These are phyloP conservation scores for Suhomyces choctaworum DNA, from an alignment of 1,139 yeast genomes.

Conservation along the genomic window DNA sequence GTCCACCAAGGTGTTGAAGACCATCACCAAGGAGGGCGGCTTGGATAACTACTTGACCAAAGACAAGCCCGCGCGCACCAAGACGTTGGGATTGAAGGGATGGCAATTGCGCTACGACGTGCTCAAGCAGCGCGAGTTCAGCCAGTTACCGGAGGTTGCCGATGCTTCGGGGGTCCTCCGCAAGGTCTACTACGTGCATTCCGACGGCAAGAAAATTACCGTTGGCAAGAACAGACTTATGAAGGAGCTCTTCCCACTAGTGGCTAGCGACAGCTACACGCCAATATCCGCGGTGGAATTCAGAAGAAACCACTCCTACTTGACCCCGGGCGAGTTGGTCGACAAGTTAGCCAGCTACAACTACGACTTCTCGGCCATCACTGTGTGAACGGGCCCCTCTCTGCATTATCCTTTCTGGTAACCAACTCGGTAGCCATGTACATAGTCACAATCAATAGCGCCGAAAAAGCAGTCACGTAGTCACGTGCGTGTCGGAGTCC, in stretches of 20 bases:
- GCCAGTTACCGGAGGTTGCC: slow-evolving; percentile 27
- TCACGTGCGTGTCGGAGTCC: no score
- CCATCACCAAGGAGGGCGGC: slow-evolving; percentile 92
- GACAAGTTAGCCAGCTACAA: slow-evolving; percentile 35
- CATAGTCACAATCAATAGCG: slow-evolving; percentile 5
- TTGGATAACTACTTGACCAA: slow-evolving; percentile 83
- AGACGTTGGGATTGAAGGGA: slow-evolving; percentile 88
- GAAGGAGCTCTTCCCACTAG: slow-evolving; percentile 52
- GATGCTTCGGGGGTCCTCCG: slow-evolving; percentile 29
- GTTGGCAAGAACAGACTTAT: slow-evolving; percentile 68
- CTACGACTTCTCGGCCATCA: slow-evolving; percentile 34
- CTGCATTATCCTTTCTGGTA: no score
- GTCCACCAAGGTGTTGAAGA: slow-evolving; percentile 79
- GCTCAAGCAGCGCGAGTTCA: slow-evolving; percentile 36
- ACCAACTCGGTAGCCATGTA: slow-evolving; percentile 8
- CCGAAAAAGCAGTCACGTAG: slow-evolving; percentile 18
- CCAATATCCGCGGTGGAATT: slow-evolving; percentile 48
- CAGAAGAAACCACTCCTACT: slow-evolving; percentile 39
- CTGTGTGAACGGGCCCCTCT: slow-evolving; percentile 15
- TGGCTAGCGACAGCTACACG: slow-evolving; percentile 48
- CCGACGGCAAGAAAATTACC: slow-evolving; percentile 48
- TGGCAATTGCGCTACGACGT: slow-evolving; percentile 85
- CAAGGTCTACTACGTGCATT: slow-evolving; percentile 53
- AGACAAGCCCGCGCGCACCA: slow-evolving; percentile 84
- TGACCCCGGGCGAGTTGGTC: slow-evolving; percentile 45